A percentile compares a stretch with the other conserved stretches of the same genome.
phyloP scores from a whole-genome alignment of 345 rosid species.

The Noccaea bulbosa region DNA sequence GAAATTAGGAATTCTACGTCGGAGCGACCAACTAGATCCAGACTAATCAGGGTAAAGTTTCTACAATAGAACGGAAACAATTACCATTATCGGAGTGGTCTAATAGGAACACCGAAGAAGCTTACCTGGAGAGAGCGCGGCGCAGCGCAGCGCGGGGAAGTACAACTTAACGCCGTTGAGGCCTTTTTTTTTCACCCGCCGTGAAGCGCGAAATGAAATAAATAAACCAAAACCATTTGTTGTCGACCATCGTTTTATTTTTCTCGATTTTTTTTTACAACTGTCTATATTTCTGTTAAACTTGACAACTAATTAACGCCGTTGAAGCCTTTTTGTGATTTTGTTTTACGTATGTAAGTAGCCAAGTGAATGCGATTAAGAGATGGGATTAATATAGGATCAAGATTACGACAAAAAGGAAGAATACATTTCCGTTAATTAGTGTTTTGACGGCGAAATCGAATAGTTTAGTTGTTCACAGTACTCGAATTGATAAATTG shows the following conservation, averaged over 20 bases:
- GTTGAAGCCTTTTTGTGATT: not conserved
- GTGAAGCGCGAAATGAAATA: conserved; percentile 12
- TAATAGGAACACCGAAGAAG: not conserved
- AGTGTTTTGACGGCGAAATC: not conserved
- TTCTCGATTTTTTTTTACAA: not conserved
- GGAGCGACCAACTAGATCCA: conserved; percentile 19
- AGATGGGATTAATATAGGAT: no score
- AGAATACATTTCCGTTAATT: not conserved
- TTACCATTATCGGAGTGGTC: not conserved
- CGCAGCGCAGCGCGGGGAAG: not conserved
- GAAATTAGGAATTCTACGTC: conserved; percentile 24
- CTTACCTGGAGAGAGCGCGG: conserved; percentile 19
- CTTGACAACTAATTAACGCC: no score
- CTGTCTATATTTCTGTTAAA: not conserved
- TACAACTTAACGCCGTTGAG: conserved; percentile 19
- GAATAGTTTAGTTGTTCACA: not conserved
- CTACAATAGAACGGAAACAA: not conserved
- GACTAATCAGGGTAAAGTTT: conserved; percentile 6
- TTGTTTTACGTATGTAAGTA: not conserved
- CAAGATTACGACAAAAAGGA: not conserved
- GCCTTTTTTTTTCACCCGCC: conserved; percentile 12
- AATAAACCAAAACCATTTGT: not conserved
- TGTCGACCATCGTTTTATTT: not conserved
- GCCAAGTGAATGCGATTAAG: not conserved
- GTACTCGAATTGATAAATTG: not conserved